Percentiles rank a stretch among this genome's conserved stretches.
phyloP scores from a whole-genome alignment of 768 basidiomycete genomes.

The Lactarius sanguifluus region DNA sequence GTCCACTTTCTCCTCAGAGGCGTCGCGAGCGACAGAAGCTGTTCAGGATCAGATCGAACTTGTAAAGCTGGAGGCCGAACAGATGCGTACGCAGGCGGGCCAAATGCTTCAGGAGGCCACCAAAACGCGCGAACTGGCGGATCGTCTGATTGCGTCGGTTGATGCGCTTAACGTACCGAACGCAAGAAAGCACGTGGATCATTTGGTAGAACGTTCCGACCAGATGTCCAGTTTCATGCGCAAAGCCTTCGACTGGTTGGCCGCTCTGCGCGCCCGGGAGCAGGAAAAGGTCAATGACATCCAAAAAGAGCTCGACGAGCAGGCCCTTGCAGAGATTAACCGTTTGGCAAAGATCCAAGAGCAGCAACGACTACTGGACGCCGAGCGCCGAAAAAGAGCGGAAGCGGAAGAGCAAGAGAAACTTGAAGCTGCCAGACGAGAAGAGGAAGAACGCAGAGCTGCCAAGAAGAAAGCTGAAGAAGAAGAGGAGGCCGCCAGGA shows the following conservation, averaged over 20 bases:
- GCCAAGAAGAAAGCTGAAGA: conserved; percentile 9
- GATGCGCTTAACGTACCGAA: neutral
- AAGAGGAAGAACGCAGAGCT: conserved; percentile 14
- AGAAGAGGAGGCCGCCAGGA: conserved; percentile 11
- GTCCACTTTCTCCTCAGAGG: conserved; percentile 10
- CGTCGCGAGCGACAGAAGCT: neutral
- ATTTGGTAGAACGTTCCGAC: conserved; percentile 4
- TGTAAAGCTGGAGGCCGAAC: conserved; percentile 13
- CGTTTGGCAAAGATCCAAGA: conserved; percentile 4
- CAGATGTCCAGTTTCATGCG: conserved; percentile 17
- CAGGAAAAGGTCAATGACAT: conserved; percentile 1
- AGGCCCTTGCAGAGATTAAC: conserved; percentile 8
- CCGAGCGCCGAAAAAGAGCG: conserved; percentile 10
- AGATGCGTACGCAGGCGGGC: conserved; percentile 17
- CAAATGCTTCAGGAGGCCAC: conserved; percentile 16
- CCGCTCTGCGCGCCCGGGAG: conserved; percentile 8
- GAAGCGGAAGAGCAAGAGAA: conserved; percentile 20
- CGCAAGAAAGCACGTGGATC: conserved; percentile 7
- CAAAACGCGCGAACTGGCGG: conserved; percentile 18
- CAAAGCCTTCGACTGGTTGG: conserved; percentile 12
- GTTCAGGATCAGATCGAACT: conserved; percentile 9
- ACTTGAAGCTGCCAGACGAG: conserved; percentile 5
- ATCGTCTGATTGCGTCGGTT: conserved; percentile 14
- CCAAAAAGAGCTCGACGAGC: conserved; percentile 15
- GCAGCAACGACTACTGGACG: conserved; percentile 10